Evolutionary conservation across 768 basidiomycete genomes (phyloP).

Genomic region (Pleurotus tuoliensis): DNA sequence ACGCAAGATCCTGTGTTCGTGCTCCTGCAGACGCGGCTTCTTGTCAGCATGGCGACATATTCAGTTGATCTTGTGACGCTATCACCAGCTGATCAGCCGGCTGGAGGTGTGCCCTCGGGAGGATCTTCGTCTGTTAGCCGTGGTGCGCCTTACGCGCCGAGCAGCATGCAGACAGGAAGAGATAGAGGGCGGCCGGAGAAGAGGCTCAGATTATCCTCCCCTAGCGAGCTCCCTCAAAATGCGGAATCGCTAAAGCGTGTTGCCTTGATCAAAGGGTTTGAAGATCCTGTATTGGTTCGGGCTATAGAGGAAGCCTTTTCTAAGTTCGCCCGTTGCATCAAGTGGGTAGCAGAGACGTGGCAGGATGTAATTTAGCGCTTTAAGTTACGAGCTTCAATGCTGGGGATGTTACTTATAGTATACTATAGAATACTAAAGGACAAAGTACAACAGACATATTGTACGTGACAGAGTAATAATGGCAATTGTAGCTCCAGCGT

Average conservation of each 20-base stretch:
- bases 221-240: slow-evolving; percentile 9
- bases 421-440: background rate
- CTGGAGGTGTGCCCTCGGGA: slow-evolving; percentile 12
- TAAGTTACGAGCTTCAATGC: background rate
- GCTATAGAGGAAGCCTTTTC: slow-evolving; percentile 38
- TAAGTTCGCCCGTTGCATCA: slow-evolving; percentile 36
- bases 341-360: slow-evolving; percentile 60
- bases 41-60: slow-evolving; percentile 33
- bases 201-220: background rate
- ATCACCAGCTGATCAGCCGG: slow-evolving; percentile 10
- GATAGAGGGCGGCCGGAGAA: slow-evolving; percentile 4
- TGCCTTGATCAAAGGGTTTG: slow-evolving; percentile 56
- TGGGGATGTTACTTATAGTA: background rate
- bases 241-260: background rate
- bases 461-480: background rate
- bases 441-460: background rate
- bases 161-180: slow-evolving; percentile 29
- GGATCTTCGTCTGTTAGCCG: background rate
- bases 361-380: slow-evolving; percentile 30
- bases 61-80: slow-evolving; percentile 8
- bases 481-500: background rate
- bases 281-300: slow-evolving; percentile 51
- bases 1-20: slow-evolving; percentile 63
- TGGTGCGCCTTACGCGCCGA: slow-evolving; percentile 12
- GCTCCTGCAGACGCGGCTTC: slow-evolving; percentile 56